Base-by-base conservation (phyloP, 176 grass and related monocot genomes). In the Carex cristatella region DNA sequence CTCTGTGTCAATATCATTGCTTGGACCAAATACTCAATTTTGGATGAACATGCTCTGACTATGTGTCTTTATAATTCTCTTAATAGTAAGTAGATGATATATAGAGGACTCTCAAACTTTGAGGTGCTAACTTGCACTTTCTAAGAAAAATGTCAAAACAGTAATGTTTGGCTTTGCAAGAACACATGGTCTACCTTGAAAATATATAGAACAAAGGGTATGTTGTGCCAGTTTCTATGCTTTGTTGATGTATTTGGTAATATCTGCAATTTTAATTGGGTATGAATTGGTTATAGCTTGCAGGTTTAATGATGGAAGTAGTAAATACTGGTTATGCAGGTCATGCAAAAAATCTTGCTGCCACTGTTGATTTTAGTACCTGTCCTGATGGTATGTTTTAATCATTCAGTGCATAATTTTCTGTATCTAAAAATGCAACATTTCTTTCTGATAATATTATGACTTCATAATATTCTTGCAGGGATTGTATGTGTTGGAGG, bases 251-350 rank as follows among this genome's bases (percentile, higher is more conserved):
- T 79, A 35, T 79, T 18, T 33, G 48, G 53, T 79, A 79, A 33
- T 79, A 32, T 79, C 32, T 79, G 76, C 61, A 49, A 37, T 33
- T 69, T 69, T 83, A 83, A 83, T 69, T 69, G 62, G 35, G 23
- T 37, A 32, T 55, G 79, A 31, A 65, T 70, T 60, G 87, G 79
- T 58, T 76, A 87, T 84, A 99, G 96, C 93, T 99, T 85, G 96
- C 96, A 86, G 96, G 96, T 81, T 95, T 99, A 88, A 91, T 94
- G 65, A 94, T 99, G 91, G 96, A 95, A 89, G 85, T 99, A 51
- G 91, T 99, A 84, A 95, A 95, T 82, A 99, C 96, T 30, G 90
- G 86, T 81, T 91, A 90, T 87, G 96, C 96, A 68, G 96, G 96
- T 61, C 96, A 99, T 64, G 93, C 93, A 81, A 95, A 90, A 92